These are phyloP conservation scores for Phytophthora podocarpi DNA, from an alignment of 352 stramenopile genomes.

Conservation along the genomic window DNA sequence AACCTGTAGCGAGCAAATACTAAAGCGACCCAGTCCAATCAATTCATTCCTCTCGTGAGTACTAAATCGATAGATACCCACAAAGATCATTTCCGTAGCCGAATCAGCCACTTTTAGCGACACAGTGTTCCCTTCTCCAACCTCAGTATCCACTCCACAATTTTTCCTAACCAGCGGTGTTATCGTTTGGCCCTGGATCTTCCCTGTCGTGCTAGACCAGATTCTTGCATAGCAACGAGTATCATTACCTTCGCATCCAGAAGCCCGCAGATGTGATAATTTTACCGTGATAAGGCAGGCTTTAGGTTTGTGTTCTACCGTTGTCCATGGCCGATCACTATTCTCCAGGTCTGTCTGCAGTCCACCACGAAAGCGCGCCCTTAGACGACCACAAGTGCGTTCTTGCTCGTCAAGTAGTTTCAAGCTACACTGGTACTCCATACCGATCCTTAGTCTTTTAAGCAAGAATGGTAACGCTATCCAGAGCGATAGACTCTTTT, in stretches of 20 bases:
- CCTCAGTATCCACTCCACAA: background rate
- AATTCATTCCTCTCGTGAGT: conserved; percentile 29
- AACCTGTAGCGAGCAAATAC: background rate
- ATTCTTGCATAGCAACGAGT: conserved; percentile 18
- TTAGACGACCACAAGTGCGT: conserved; percentile 9
- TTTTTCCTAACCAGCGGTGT: conserved; percentile 3
- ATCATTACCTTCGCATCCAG: background rate
- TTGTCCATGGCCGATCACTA: background rate
- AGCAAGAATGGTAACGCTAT: conserved; percentile 18
- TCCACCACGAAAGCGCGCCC: conserved; percentile 11
- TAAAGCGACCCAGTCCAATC: conserved; percentile 25
- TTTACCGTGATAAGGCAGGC: conserved; percentile 11
- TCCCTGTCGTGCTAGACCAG: conserved; percentile 23
- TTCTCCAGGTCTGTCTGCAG: conserved; percentile 3
- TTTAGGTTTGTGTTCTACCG: conserved; percentile 6
- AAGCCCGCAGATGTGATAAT: background rate
- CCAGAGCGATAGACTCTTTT: conserved; percentile 1
- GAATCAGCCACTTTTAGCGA: conserved; percentile 20
- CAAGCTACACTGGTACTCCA: conserved; percentile 6
- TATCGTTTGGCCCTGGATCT: conserved; percentile 13
- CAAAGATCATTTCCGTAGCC: conserved; percentile 17
- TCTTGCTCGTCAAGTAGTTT: conserved; percentile 26
- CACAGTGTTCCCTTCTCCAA: conserved; percentile 2
- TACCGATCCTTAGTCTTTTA: conserved; percentile 2
- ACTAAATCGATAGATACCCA: conserved; percentile 31